Evolutionary conservation across 495 filamentous ascomycete genomes (phyloP), one percentile per base, ranked within the genome.

Genomic region (Trichoderma parareesei): DNA sequence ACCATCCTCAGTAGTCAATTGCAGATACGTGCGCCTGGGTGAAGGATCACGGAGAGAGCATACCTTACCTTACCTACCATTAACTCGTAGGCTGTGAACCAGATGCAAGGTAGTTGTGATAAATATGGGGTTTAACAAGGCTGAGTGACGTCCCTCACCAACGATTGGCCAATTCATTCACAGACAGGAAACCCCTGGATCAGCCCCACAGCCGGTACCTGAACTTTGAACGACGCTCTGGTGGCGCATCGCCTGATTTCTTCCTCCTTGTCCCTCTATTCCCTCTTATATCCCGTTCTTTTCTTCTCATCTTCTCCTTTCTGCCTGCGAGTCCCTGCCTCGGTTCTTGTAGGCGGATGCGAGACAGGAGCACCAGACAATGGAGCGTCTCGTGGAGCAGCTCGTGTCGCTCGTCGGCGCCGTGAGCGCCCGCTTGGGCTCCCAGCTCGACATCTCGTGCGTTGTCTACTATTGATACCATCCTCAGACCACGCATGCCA

Each of bases 241-340:
- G 27, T 27, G 27, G 27, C 27, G 27, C 27, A 27, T 27, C 27
- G 27, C 40, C 11, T 41, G 40, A 41, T 41, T 41, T 41, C 40
- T 41, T 41, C 40, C 40, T 6, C 40, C 11, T 41, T 48, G 13
- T 48, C 44, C 5, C 44, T 48, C 16, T 16, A 5, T 48, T 18
- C 16, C 5, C n/a, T 35, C 53, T 42, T 66, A 61, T 41, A 7
- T 41, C 40, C 14, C 49, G 41, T 64, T 41, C 60, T 38, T 38
- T 65, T 41, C 60, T 57, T 38, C 53, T 65, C 55, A 49, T 20
- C 53, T 62, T 65, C 43, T 38, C 65, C 60, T 4, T 35, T 60
- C 66, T 62, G 20, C 48, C 20, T 33, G 14, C 27, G 3, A 16
- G 48, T 18, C 18, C 48, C 14, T 10, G 7, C 2, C 18, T 55